Conservation (phyloP, 208 protist species). For the Trichomonas vaginalis region DNA sequence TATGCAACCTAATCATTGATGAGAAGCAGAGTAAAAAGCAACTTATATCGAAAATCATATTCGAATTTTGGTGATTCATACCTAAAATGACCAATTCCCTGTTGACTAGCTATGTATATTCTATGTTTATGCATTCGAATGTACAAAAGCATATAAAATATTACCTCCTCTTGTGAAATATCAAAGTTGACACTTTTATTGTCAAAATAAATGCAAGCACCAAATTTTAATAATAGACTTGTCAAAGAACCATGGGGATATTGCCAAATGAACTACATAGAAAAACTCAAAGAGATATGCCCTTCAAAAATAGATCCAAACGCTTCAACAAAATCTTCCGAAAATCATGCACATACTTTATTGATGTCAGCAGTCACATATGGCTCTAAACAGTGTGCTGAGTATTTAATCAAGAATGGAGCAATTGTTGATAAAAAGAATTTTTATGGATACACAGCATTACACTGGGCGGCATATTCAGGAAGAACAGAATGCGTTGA, state of each 20-base stretch:
- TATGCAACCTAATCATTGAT: too few relatives aligned
- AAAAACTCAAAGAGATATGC: background rate
- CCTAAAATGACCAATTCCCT: too few relatives aligned
- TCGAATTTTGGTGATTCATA: too few relatives aligned
- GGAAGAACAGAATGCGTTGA: background rate
- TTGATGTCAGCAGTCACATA: background rate
- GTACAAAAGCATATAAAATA: too few relatives aligned
- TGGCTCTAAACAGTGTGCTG: background rate
- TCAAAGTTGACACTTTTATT: background rate
- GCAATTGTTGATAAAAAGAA: background rate
- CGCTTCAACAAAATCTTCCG: background rate
- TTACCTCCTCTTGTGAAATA: too few relatives aligned
- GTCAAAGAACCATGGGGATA: background rate
- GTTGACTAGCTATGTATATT: too few relatives aligned
- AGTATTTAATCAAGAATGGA: background rate
- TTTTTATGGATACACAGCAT: background rate
- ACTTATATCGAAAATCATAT: too few relatives aligned
- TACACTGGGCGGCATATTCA: slow-evolving; percentile 2
- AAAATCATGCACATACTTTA: background rate
- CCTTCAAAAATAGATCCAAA: background rate
- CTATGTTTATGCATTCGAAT: too few relatives aligned
- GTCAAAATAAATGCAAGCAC: background rate
- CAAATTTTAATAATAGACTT: background rate
- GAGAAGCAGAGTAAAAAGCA: too few relatives aligned
- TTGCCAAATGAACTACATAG: background rate